These are phyloP conservation scores for Penicillium roqueforti DNA, from an alignment of 495 filamentous ascomycete genomes.

Conservation along the genomic window DNA sequence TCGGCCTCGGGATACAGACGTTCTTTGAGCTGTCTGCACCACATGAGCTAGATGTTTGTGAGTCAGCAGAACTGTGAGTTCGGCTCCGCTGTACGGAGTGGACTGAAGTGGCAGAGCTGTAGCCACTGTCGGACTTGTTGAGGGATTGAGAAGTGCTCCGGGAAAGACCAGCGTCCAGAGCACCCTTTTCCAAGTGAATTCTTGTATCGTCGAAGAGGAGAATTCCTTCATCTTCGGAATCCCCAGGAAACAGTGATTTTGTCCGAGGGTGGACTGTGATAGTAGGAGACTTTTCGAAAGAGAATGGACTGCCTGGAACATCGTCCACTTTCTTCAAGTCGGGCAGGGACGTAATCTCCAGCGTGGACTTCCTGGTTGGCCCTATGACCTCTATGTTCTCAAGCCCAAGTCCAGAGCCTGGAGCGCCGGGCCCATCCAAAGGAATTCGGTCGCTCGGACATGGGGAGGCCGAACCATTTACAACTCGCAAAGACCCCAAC, in stretches of 20 bases:
- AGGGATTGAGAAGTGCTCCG: conserved; percentile 25
- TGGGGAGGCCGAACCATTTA: conserved; percentile 45
- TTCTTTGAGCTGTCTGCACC: conserved; percentile 12
- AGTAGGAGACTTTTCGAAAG: conserved; percentile 36
- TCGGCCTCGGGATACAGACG: background rate
- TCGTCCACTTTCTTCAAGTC: conserved; percentile 25
- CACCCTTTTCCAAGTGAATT: conserved; percentile 12
- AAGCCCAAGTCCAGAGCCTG: conserved; percentile 14
- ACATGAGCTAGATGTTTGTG: conserved; percentile 23
- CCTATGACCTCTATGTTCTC: conserved; percentile 11
- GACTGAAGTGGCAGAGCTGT: conserved; percentile 38
- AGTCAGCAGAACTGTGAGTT: conserved; percentile 27
- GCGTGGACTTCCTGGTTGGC: conserved; percentile 3
- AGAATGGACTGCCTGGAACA: conserved; percentile 35
- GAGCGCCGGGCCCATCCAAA: conserved; percentile 11
- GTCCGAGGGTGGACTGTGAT: conserved; percentile 5
- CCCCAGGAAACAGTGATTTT: conserved; percentile 11
- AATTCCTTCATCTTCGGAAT: conserved; percentile 33
- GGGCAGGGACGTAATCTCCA: conserved; percentile 20
- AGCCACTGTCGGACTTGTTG: conserved; percentile 41
- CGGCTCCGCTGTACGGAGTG: conserved; percentile 27
- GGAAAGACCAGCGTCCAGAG: conserved; percentile 3
- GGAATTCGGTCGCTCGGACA: conserved; percentile 37
- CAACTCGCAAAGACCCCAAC: conserved; percentile 47
- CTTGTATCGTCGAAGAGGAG: conserved; percentile 20